Evolutionary conservation across 2,329 filamentous ascomycete species (phyloP).

Genomic region (Incumbomyces lentus): DNA sequence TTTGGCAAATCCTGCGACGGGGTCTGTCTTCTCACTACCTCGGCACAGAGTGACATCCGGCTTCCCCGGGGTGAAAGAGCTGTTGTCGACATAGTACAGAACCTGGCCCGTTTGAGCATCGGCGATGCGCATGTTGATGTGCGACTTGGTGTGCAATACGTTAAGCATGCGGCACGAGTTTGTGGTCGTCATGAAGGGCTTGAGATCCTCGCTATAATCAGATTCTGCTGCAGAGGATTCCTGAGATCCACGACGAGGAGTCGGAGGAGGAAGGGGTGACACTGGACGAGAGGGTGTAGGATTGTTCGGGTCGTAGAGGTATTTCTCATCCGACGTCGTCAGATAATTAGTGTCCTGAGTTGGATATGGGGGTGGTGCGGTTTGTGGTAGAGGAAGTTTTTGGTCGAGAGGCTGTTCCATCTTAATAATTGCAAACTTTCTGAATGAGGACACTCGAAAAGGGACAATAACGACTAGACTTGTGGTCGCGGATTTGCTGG

Average conservation of each 20-base stretch:
- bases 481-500: too few species aligned
- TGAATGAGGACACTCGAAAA: too few species aligned
- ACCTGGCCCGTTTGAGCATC: background rate
- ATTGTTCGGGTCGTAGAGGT: slow-evolving; percentile 1
- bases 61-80: background rate
- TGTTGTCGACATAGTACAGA: slow-evolving; percentile 8
- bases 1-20: background rate
- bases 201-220: background rate
- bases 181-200: background rate
- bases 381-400: too few species aligned
- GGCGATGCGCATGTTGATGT: slow-evolving; percentile 3
- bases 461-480: too few species aligned
- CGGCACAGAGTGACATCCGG: slow-evolving; percentile 3
- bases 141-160: slow-evolving; percentile 7
- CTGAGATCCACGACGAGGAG: background rate
- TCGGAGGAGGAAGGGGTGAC: background rate
- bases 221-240: background rate
- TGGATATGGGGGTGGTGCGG: background rate
- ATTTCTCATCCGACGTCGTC: background rate
- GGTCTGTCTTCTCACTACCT: slow-evolving; percentile 6
- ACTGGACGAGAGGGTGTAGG: background rate
- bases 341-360: background rate
- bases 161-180: background rate
- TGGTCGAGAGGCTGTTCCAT: too few species aligned
- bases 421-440: too few species aligned